A percentile compares a stretch with the other conserved stretches of the same genome.
phyloP scores from a whole-genome alignment of 208 protist species.

The Trypanosomatidae sp. region DNA sequence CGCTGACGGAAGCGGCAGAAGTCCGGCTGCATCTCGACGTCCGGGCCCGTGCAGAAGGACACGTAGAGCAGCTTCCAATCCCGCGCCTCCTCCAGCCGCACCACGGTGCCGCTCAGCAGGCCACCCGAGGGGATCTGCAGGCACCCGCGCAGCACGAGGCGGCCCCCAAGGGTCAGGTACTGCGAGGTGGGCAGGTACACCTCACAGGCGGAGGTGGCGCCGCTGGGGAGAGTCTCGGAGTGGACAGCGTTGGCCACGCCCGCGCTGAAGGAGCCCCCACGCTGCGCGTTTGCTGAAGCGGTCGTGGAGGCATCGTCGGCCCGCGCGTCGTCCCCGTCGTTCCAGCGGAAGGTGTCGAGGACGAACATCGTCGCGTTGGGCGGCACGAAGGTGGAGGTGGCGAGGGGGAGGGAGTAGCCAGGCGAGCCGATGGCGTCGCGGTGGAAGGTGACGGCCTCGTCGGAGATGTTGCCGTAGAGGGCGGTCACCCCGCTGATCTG shows the following conservation, averaged over 20 bases:
- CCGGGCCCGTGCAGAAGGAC: constrained; percentile 14
- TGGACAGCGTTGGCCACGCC: no score
- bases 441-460: constrained; percentile 14
- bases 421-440: background rate
- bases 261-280: background rate
- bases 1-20: constrained; percentile 18
- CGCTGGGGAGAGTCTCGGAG: no score
- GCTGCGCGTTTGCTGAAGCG: background rate
- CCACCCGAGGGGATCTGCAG: constrained; percentile 45
- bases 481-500: constrained; percentile 32
- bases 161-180: constrained; percentile 50
- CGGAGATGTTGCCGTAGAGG: constrained; percentile 44
- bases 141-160: constrained; percentile 43
- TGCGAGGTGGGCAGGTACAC: constrained; percentile 38
- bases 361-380: constrained; percentile 38
- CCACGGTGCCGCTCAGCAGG: constrained; percentile 35
- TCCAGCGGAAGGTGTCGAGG: constrained; percentile 32
- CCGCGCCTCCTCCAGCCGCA: constrained; percentile 23
- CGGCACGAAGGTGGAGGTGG: constrained; percentile 33
- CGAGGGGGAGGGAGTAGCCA: constrained; percentile 14
- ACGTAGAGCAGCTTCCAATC: constrained; percentile 33
- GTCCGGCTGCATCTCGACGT: constrained; percentile 13
- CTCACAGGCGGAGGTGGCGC: no score
- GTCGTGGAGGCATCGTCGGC: background rate
- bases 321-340: background rate